These are phyloP conservation scores for Microbotryum intermedium DNA, from an alignment of 1,284 basidiomycete genomes.

Conservation along the genomic window DNA sequence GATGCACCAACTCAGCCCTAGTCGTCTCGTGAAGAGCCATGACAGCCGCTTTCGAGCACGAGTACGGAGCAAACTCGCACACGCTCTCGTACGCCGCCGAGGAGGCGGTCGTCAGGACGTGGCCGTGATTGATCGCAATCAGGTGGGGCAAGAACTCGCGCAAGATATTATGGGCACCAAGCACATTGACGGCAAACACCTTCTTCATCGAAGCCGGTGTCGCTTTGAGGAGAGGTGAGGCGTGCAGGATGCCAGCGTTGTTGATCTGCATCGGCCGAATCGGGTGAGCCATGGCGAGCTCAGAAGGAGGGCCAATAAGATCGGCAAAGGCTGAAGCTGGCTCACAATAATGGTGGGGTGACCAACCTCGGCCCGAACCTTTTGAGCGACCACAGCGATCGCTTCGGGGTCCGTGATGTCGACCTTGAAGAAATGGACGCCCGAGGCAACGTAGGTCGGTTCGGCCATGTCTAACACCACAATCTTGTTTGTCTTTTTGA, in stretches of 20 bases:
- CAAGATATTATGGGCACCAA: neutral
- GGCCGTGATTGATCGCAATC: neutral
- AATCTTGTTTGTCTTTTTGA: conserved; percentile 21
- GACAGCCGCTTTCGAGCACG: neutral
- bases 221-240: neutral
- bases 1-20: neutral
- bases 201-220: neutral
- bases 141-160: neutral
- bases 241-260: neutral
- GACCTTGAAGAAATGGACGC: conserved; percentile 6
- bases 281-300: neutral
- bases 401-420: conserved; percentile 16
- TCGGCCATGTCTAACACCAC: conserved; percentile 26
- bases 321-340: too few relatives aligned
- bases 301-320: too few relatives aligned
- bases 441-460: conserved; percentile 16
- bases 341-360: conserved; percentile 18
- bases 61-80: neutral
- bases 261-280: neutral
- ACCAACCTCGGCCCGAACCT: conserved; percentile 15
- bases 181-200: neutral
- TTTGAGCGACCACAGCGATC: conserved; percentile 15
- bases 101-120: neutral
- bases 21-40: neutral
- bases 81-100: neutral